These are phyloP conservation scores for Lathyrus tuberosus DNA, from an alignment of 306 rosid species.

Conservation along the genomic window DNA sequence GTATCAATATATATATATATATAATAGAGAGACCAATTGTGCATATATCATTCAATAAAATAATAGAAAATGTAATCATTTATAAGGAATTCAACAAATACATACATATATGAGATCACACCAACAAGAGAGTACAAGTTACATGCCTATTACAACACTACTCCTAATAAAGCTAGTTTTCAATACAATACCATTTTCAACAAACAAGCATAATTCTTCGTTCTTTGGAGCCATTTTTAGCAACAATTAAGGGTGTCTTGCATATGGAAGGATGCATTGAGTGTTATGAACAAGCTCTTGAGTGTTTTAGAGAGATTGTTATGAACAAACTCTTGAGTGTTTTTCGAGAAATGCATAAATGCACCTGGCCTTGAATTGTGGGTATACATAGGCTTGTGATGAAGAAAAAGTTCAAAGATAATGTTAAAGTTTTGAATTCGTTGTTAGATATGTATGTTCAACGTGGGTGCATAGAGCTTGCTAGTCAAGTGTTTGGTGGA, in stretches of 20 bases:
- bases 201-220: slow-evolving; percentile 12
- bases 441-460: slow-evolving; percentile 64
- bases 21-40: no score
- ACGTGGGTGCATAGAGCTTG: slow-evolving; percentile 74
- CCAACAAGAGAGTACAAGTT: slow-evolving; percentile 27
- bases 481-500: slow-evolving; percentile 64
- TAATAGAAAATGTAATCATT: background rate
- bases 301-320: no score
- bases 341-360: no score
- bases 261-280: no score
- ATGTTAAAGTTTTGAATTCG: slow-evolving; percentile 62
- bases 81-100: slow-evolving; percentile 14
- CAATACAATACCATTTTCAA: slow-evolving; percentile 32
- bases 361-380: no score
- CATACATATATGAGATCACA: slow-evolving; percentile 30
- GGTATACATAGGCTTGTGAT: background rate
- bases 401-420: slow-evolving; percentile 47
- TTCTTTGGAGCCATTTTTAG: no score
- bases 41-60: no score
- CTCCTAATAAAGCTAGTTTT: slow-evolving; percentile 36
- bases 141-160: slow-evolving; percentile 12
- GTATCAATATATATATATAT: no score
- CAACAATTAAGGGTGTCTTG: no score
- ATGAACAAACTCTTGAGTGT: no score
- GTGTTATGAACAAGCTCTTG: no score